phyloP scores from a whole-genome alignment of 257 asterid species.

The Fraxinus quadrangulata region DNA sequence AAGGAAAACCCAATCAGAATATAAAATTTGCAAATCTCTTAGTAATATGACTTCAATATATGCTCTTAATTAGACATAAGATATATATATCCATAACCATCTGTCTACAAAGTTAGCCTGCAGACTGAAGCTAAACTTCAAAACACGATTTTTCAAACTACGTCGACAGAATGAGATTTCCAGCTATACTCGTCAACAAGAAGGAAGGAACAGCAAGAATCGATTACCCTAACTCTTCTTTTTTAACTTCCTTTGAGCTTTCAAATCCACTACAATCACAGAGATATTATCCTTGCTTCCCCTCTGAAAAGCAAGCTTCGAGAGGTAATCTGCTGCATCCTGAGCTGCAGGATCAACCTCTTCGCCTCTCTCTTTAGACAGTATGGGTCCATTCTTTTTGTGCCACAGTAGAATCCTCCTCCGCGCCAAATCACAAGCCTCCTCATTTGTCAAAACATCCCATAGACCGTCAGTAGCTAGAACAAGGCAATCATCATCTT shows the following conservation, averaged over 20 bases:
- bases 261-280: slow-evolving; percentile 71
- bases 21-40: not conserved
- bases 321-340: slow-evolving; percentile 67
- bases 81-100: not conserved
- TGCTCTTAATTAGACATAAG: not conserved
- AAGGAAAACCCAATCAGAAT: not conserved
- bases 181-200: not conserved
- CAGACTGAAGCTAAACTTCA: not conserved
- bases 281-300: slow-evolving; percentile 73
- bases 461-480: slow-evolving; percentile 75
- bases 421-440: slow-evolving; percentile 71
- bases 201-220: not conserved
- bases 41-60: not conserved
- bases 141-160: not conserved
- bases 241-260: slow-evolving; percentile 63
- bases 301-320: slow-evolving; percentile 57
- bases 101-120: slow-evolving; percentile 8
- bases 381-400: slow-evolving; percentile 48
- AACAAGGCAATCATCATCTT: slow-evolving; percentile 72
- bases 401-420: slow-evolving; percentile 63
- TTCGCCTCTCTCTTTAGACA: slow-evolving; percentile 42
- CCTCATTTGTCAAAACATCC: slow-evolving; percentile 74
- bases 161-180: not conserved
- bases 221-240: slow-evolving; percentile 30
- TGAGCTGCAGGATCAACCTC: slow-evolving; percentile 60